Percentiles rank a stretch among this genome's conserved stretches.
phyloP scores from a whole-genome alignment of 441 rosid genomes.

The Sinapis alba region DNA sequence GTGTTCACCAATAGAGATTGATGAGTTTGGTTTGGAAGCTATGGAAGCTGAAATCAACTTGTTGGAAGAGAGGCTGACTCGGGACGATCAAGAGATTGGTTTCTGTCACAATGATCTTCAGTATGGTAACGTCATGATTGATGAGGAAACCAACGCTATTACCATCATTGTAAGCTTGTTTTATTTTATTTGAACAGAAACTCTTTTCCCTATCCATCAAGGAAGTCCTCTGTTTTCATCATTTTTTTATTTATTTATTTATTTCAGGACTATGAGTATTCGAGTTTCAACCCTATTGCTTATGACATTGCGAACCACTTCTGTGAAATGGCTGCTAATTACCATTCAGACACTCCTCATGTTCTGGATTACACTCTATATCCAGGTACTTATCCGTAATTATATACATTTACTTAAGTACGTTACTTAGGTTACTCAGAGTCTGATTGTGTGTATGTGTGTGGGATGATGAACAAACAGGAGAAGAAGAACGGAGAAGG shows the following conservation, averaged over 20 bases:
- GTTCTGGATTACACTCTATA: constrained; percentile 64
- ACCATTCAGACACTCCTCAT: constrained; percentile 88
- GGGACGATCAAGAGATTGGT: constrained; percentile 56
- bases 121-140: constrained; percentile 93
- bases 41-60: constrained; percentile 59
- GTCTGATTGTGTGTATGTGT: constrained; percentile 17
- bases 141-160: constrained; percentile 70
- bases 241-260: neutral
- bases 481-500: constrained; percentile 64
- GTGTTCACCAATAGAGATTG: constrained; percentile 49
- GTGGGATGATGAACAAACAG: constrained; percentile 45
- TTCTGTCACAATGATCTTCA: constrained; percentile 97
- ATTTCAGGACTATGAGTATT: constrained; percentile 86
- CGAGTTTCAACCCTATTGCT: constrained; percentile 86
- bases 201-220: neutral
- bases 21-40: constrained; percentile 56
- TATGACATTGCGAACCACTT: constrained; percentile 94
- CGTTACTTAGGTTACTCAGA: neutral
- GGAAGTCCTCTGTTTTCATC: constrained; percentile 14
- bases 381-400: constrained; percentile 57
- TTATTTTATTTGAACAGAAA: neutral
- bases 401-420: neutral
- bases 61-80: constrained; percentile 57
- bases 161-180: constrained; percentile 72
- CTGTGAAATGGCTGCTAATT: constrained; percentile 92